Percentiles rank a stretch among this genome's conserved stretches.
These are phyloP conservation scores for Effrenium voratum DNA, from an alignment of 73 alveolate species.

Conservation along the genomic window DNA sequence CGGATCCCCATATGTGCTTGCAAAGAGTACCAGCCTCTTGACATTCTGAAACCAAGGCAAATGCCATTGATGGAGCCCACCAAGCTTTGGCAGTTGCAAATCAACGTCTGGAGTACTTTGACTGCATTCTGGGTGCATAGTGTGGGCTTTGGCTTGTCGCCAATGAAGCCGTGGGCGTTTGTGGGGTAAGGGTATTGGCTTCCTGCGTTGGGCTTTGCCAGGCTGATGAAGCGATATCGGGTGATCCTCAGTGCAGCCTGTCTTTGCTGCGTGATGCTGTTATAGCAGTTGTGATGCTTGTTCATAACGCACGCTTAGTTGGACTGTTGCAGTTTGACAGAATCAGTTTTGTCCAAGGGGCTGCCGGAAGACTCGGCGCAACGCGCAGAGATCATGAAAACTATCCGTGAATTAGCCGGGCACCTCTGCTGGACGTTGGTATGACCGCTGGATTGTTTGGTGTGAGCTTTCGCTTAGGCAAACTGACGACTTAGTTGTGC, in stretches of 20 bases:
- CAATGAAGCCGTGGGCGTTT: background rate
- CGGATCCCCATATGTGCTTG: too few relatives aligned
- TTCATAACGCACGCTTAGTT: too few relatives aligned
- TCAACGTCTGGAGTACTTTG: background rate
- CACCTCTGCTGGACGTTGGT: too few relatives aligned
- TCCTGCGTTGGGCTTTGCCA: background rate
- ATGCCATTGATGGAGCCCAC: background rate
- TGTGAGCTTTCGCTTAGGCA: too few relatives aligned
- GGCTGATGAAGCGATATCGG: constrained; percentile 64
- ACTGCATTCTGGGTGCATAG: background rate
- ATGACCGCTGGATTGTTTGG: too few relatives aligned
- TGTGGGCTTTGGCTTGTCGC: background rate
- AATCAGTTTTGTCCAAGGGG: too few relatives aligned
- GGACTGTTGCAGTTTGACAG: too few relatives aligned
- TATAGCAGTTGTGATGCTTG: too few relatives aligned
- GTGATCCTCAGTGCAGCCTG: constrained; percentile 1
- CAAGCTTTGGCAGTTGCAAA: background rate
- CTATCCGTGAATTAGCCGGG: too few relatives aligned
- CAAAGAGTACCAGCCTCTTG: background rate
- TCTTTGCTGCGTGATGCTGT: background rate
- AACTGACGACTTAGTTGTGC: too few relatives aligned
- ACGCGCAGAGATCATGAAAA: too few relatives aligned
- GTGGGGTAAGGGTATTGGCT: background rate
- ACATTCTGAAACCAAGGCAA: background rate
- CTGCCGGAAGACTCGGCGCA: too few relatives aligned